phyloP scores from a whole-genome alignment of 345 rosid species.

The Brassica carinata region DNA sequence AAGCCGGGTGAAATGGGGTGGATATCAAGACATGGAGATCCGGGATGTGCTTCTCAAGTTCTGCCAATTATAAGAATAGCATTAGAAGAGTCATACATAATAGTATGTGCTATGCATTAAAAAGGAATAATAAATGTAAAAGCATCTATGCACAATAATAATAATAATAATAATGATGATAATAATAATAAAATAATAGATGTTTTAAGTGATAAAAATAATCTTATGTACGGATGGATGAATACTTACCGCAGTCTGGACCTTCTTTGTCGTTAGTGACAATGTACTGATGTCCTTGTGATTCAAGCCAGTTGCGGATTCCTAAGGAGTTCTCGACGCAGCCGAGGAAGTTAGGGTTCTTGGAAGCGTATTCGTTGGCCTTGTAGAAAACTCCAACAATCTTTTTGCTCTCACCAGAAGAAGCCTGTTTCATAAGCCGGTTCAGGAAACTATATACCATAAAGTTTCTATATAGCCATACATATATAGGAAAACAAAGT shows the following conservation, averaged over 20 bases:
- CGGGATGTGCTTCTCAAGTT: conserved; percentile 62
- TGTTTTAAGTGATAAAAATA: neutral
- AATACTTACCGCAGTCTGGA: conserved; percentile 55
- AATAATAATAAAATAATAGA: too few relatives aligned
- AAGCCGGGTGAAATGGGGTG: conserved; percentile 93
- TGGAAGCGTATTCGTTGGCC: conserved; percentile 74
- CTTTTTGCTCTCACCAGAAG: conserved; percentile 74
- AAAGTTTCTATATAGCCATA: neutral
- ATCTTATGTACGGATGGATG: neutral
- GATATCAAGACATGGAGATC: conserved; percentile 85
- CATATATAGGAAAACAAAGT: neutral
- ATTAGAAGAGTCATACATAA: neutral
- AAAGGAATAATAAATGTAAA: too few relatives aligned
- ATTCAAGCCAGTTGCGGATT: conserved; percentile 76
- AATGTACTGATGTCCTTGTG: conserved; percentile 86
- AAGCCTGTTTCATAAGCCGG: conserved; percentile 51
- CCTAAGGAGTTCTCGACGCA: conserved; percentile 80
- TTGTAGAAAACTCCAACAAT: conserved; percentile 98
- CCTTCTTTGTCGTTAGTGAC: conserved; percentile 97
- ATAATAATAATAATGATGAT: too few relatives aligned
- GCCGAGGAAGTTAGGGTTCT: conserved; percentile 81
- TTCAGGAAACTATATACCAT: neutral
- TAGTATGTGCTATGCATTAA: neutral
- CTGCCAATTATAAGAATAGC: neutral
- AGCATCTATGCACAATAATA: neutral